A percentile compares a stretch with the other conserved stretches of the same genome.
Conservation (phyloP, 1,139 yeast species). For the Debaryomyces coudertii region DNA sequence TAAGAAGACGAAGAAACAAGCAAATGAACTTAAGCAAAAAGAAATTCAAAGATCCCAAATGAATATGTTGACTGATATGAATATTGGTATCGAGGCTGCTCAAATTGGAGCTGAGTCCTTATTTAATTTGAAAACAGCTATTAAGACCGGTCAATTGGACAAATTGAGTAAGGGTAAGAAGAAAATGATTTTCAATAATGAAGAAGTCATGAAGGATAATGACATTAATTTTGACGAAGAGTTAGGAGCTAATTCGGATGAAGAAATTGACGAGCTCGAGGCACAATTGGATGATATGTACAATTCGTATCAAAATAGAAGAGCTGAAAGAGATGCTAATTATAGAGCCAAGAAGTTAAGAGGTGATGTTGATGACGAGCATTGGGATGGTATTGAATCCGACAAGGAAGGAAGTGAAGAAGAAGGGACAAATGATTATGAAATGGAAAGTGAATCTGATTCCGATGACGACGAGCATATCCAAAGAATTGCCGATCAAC, state of each 20-base stretch:
- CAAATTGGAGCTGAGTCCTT: constrained; percentile 76
- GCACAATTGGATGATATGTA: constrained; percentile 85
- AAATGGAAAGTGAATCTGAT: constrained; percentile 48
- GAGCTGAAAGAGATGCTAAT: constrained; percentile 79
- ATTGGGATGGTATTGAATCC: constrained; percentile 83
- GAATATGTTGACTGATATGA: constrained; percentile 93
- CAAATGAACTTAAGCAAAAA: constrained; percentile 83
- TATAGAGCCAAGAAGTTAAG: constrained; percentile 79
- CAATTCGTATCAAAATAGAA: constrained; percentile 67
- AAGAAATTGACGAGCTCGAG: constrained; percentile 73
- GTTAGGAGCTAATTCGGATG: constrained; percentile 50
- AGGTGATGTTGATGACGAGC: constrained; percentile 77
- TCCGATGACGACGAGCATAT: constrained; percentile 80
- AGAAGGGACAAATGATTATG: constrained; percentile 47
- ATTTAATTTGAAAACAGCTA: constrained; percentile 81
- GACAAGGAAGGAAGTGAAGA: constrained; percentile 43
- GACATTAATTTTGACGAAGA: constrained; percentile 55
- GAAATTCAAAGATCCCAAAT: constrained; percentile 91
- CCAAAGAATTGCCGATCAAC: constrained; percentile 58
- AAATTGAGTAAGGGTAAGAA: constrained; percentile 80
- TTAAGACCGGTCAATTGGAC: constrained; percentile 79
- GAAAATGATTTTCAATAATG: constrained; percentile 68
- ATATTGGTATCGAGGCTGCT: constrained; percentile 94
- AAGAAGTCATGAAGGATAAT: constrained; percentile 55
- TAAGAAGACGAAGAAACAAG: constrained; percentile 80